These are phyloP conservation scores for Metarhizium sp. DNA, from an alignment of 2,329 filamentous ascomycete species.

Conservation along the genomic window DNA sequence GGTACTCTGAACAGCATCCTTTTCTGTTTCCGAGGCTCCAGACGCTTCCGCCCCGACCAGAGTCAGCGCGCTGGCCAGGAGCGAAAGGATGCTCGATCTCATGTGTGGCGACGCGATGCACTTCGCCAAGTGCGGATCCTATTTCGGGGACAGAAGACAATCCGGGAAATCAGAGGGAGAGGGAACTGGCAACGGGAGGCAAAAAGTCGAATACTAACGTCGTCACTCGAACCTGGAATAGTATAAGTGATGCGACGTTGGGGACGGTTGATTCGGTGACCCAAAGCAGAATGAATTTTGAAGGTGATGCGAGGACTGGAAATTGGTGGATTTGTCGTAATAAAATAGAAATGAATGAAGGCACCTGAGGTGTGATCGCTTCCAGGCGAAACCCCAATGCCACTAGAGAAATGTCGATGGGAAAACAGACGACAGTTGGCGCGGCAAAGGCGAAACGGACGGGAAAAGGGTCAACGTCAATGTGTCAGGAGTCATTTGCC, in stretches of 20 bases:
- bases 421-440: background rate
- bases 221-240: background rate
- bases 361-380: slow-evolving; percentile 1
- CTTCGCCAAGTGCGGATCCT: background rate
- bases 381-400: slow-evolving; percentile 3
- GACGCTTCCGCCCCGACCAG: slow-evolving; percentile 18
- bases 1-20: slow-evolving; percentile 30
- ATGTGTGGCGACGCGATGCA: slow-evolving; percentile 14
- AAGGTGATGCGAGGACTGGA: background rate
- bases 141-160: background rate
- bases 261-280: background rate
- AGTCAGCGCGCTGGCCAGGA: slow-evolving; percentile 35
- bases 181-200: background rate
- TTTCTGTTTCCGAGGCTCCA: slow-evolving; percentile 26
- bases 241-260: background rate
- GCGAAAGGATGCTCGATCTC: slow-evolving; percentile 28
- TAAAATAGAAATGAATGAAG: slow-evolving; percentile 3
- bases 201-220: background rate
- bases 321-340: background rate
- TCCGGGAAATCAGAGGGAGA: background rate
- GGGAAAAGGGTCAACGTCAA: background rate
- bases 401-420: slow-evolving; percentile 1
- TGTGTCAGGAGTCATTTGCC: background rate
- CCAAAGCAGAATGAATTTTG: background rate
- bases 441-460: background rate